A percentile compares a stretch with the other conserved stretches of the same genome.
Conservation (phyloP, 2,329 filamentous ascomycete species). For the Ophiognomonia clavigignenti-juglandacearum region DNA sequence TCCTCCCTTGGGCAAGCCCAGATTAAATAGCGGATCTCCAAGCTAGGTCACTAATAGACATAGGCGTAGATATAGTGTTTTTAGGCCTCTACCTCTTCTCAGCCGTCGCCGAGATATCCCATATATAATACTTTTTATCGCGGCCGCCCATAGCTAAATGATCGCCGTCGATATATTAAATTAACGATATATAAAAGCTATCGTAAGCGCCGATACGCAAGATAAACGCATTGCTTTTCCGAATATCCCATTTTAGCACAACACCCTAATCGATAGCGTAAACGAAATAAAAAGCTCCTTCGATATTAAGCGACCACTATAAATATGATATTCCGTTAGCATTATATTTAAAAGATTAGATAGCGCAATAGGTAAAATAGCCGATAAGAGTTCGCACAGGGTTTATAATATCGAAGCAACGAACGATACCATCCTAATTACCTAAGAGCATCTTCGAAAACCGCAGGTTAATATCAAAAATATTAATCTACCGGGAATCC, state of each 20-base stretch:
- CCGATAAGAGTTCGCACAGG: conserved; percentile 44
- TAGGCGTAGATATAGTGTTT: conserved; percentile 56
- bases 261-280: conserved; percentile 60
- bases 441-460: conserved; percentile 56
- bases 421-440: conserved; percentile 59
- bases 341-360: conserved; percentile 45
- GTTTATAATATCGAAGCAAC: conserved; percentile 53
- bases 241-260: conserved; percentile 60
- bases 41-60: conserved; percentile 52
- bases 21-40: conserved; percentile 65
- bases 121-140: conserved; percentile 59
- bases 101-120: conserved; percentile 56
- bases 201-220: conserved; percentile 59
- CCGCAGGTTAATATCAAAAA: conserved; percentile 56
- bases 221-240: conserved; percentile 47
- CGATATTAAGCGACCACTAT: conserved; percentile 56
- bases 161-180: conserved; percentile 65
- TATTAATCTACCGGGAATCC: conserved; percentile 59
- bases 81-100: conserved; percentile 62
- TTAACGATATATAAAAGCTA: conserved; percentile 53
- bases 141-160: conserved; percentile 59
- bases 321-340: conserved; percentile 56
- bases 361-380: conserved; percentile 41
- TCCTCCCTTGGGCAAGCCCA: conserved; percentile 54
- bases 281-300: conserved; percentile 54